Percentiles rank a stretch among this genome's conserved stretches.
Evolutionary conservation across 2,329 filamentous ascomycete genomes (phyloP).

Genomic region (Neofusicoccum sp.): DNA sequence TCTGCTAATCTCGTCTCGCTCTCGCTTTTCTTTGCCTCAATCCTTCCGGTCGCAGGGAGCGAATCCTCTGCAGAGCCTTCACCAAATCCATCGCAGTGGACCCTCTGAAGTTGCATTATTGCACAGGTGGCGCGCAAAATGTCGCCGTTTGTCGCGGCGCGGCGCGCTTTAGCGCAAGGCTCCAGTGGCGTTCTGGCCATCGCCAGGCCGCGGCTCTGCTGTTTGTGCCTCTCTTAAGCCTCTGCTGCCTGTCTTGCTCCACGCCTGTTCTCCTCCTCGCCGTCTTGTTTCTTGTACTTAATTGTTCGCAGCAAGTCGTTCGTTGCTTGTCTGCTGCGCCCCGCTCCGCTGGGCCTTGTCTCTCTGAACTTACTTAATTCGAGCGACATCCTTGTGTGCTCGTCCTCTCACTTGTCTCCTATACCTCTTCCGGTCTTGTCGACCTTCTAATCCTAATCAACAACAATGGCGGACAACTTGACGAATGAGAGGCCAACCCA

Average conservation of each 20-base stretch:
- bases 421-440: too few relatives aligned
- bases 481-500: not conserved
- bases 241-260: not conserved
- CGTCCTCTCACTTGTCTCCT: not conserved
- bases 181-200: not conserved
- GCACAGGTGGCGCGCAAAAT: not conserved
- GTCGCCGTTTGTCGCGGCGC: not conserved
- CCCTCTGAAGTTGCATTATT: not conserved
- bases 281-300: not conserved
- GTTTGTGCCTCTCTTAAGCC: not conserved
- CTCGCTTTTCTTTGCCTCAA: conserved; percentile 3
- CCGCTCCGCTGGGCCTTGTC: too few relatives aligned
- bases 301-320: not conserved
- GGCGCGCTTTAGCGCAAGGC: conserved; percentile 2
- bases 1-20: conserved; percentile 7
- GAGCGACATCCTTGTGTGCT: not conserved
- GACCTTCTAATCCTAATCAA: too few relatives aligned
- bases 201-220: not conserved
- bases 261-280: too few relatives aligned
- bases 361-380: too few relatives aligned
- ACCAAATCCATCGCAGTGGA: not conserved
- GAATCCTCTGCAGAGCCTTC: not conserved
- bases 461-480: not conserved
- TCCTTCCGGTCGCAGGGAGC: conserved; percentile 4
- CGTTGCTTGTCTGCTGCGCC: too few relatives aligned